Evolutionary conservation across 805 yeast genomes (phyloP).

Genomic region (Saccharomycopsis sp.): DNA sequence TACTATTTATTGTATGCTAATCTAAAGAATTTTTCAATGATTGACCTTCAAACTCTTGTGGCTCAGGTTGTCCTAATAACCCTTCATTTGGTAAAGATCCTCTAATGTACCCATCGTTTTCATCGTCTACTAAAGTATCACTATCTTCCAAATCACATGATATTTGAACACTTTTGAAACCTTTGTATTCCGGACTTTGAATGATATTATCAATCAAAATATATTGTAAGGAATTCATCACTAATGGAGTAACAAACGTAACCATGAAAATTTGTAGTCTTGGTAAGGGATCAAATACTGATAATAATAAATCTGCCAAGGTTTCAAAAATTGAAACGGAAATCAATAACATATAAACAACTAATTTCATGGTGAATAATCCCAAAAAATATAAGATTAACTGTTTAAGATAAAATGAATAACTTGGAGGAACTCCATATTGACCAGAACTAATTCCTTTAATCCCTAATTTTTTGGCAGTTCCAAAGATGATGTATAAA

Average conservation of each 20-base stretch:
- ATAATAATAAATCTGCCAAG: constrained; percentile 61
- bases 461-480: constrained; percentile 34
- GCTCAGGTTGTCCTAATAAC: constrained; percentile 17
- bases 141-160: background rate
- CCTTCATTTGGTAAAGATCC: constrained; percentile 16
- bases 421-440: constrained; percentile 40
- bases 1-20: no score
- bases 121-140: no score
- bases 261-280: constrained; percentile 79
- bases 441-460: constrained; percentile 33
- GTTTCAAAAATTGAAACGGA: constrained; percentile 57
- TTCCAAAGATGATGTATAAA: constrained; percentile 40
- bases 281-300: constrained; percentile 79
- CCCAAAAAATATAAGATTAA: constrained; percentile 37
- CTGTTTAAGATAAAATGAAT: constrained; percentile 40
- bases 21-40: no score
- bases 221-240: constrained; percentile 67
- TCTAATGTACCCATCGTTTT: no score
- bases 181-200: constrained; percentile 19
- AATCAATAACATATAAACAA: constrained; percentile 46
- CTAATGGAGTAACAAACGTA: constrained; percentile 68
- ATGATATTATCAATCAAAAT: constrained; percentile 66
- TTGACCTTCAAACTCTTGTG: constrained; percentile 28
- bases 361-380: constrained; percentile 49
- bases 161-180: constrained; percentile 1